Conservation (phyloP, 2,329 filamentous ascomycete genomes). For the Aspergillus melleus region DNA sequence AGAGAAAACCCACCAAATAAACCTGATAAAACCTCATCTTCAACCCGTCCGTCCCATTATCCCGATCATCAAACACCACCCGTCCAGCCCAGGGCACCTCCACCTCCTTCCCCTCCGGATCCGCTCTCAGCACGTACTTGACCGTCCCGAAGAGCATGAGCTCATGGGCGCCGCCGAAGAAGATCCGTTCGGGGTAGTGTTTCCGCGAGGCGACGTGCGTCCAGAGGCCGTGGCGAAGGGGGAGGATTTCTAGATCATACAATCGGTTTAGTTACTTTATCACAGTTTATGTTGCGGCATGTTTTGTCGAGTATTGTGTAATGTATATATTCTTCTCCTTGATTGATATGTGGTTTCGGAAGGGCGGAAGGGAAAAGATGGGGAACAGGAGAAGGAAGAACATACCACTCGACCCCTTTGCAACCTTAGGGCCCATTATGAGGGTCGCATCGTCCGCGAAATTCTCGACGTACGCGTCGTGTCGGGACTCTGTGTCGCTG, state of each 20-base stretch:
- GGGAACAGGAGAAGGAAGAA: neutral
- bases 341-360: neutral
- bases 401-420: conserved; percentile 33
- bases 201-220: conserved; percentile 35
- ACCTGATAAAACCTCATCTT: conserved; percentile 44
- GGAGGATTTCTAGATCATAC: conserved; percentile 29
- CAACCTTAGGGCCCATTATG: conserved; percentile 40
- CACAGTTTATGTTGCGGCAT: too few species aligned
- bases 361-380: neutral
- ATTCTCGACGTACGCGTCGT: conserved; percentile 35
- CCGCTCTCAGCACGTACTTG: conserved; percentile 33
- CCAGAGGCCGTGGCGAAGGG: conserved; percentile 38
- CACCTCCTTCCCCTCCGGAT: conserved; percentile 27
- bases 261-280: too few species aligned
- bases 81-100: conserved; percentile 40
- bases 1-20: conserved; percentile 34
- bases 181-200: conserved; percentile 32
- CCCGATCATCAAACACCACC: conserved; percentile 33
- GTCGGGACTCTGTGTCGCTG: conserved; percentile 36
- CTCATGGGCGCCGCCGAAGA: conserved; percentile 34
- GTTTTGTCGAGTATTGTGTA: neutral
- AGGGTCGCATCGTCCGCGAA: conserved; percentile 39
- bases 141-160: conserved; percentile 41
- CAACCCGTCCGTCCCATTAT: conserved; percentile 17
- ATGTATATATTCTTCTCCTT: neutral